Conservation (phyloP, 805 yeast genomes). For the Kurtzmaniella fragi region DNA sequence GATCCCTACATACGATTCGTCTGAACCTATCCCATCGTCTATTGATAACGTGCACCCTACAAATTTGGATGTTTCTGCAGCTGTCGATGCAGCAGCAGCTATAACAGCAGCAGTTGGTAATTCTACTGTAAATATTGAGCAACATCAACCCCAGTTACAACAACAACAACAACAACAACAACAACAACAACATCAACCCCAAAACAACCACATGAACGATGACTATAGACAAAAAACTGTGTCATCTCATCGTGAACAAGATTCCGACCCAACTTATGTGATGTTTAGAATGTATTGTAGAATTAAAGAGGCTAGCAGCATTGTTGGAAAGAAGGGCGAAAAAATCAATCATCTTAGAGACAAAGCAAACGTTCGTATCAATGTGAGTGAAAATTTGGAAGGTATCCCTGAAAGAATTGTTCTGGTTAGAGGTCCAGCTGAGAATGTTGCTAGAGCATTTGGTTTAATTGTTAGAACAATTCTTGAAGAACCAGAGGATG, state of each 20-base stretch:
- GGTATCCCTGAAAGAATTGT: conserved; percentile 73
- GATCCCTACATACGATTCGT: no score
- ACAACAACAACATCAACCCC: neutral
- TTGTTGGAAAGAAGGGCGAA: conserved; percentile 82
- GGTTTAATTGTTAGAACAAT: conserved; percentile 68
- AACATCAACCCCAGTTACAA: neutral
- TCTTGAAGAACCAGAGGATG: conserved; percentile 60
- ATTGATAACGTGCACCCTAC: neutral
- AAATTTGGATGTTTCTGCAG: neutral
- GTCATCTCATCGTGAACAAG: conserved; percentile 35
- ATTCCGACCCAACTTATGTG: conserved; percentile 56
- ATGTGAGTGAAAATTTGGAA: conserved; percentile 67
- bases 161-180: conserved; percentile 2
- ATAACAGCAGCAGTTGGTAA: neutral
- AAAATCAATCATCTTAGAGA: conserved; percentile 60
- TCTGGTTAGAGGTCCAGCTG: conserved; percentile 68
- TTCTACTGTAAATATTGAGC: neutral
- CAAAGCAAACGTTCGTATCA: conserved; percentile 57
- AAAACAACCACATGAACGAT: neutral
- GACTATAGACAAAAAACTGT: conserved; percentile 23
- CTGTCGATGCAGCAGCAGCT: conserved; percentile 2
- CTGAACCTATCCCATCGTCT: no score
- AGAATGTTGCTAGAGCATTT: conserved; percentile 75
- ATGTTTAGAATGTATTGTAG: conserved; percentile 71
- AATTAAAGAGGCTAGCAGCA: conserved; percentile 67